Evolutionary conservation across 225 moss, liverwort and hornwort genomes (phyloP), one percentile per base, ranked within the genome.

Genomic region (Climacium dendroides): DNA sequence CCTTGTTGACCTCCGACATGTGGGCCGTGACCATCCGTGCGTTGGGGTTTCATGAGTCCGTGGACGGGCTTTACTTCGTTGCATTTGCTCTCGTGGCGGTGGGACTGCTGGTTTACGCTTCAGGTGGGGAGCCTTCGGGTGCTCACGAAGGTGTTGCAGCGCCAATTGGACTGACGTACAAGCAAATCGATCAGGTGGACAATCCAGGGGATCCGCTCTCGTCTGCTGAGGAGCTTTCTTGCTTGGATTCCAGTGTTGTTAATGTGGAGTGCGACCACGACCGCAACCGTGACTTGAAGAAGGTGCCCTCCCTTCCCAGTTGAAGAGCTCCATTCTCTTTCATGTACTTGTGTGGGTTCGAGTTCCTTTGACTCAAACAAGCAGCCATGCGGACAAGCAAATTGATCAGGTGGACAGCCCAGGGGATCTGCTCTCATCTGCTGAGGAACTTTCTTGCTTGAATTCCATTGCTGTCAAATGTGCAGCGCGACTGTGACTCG

Each of bases 1-100:
- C 99, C 32, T 71, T 99, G 78, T 76, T 99, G 85, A 97, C 97
- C 22, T 99, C 99, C 57, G 97, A 99, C 85, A 96, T 99, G 97
- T 99, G 95, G 92, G 97, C 96, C 41, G 95, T 99, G 41, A 96
- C 92, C 53, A 92, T 99, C n/a, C 96, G 96, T 11, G 90, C 92
- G 35, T 19, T 97, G 62, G 87, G 95, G 54, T 97, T 94, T 61
- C 95, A 95, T 55, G 94, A 99, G 69, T 57, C 82, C 37, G 95
- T 95, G 32, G 95, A 95, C 55, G 87, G 91, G 17, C 78, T 95
- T 5, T 95, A 93, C 83, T 93, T 93, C 85, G 83, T 93, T 37
- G 95, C 95, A 34, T 95, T 95, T 37, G 91, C 86, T 41, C 90
- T 91, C 45, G 95, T 95, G 39, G 90, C 85, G 29, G 76, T 76